Evolutionary conservation across 768 basidiomycete genomes (phyloP), one percentile per base, ranked within the genome.

Genomic region (Chalciporus piperatus): DNA sequence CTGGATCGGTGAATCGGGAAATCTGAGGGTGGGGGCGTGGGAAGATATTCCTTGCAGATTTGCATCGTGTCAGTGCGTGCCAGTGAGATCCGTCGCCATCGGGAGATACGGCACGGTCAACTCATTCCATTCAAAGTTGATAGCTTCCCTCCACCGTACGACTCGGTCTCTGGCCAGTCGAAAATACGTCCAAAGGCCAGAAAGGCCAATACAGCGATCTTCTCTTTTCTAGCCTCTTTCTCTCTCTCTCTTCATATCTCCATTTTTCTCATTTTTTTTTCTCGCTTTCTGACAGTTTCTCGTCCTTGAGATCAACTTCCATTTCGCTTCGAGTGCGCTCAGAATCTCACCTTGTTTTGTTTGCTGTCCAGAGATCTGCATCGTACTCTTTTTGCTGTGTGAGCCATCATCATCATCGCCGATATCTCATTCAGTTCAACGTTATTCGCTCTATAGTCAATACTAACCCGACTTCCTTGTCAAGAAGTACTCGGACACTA

Each of bases 41-140:
- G 63, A 66, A 64, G 61, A 64, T 64, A 60, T 38, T 46, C 47
- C 8, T 27, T 22, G 50, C 52, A 66, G 64, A 65, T 66, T 66
- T 66, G 61, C 64, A 64, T 66, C 59, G 61, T 66, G 61, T 55
- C 56, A 60, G 48, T 61, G 64, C 56, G 57, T 56, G 54, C 59
- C 5, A 66, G 63, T 64, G 63, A 65, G 63, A 65, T 84, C 82
- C 80, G 79, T 71, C 72, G 75, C 68, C 81, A 84, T 84, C 82
- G 84, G 82, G 77, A 79, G 80, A 82, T 81, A 79, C 70, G 72
- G 62, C 65, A 66, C 70, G 67, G 75, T 75, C 77, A 74, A 64
- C 59, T 41, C 39, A 46, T 57, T 48, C 59, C 48, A 55, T 53
- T 51, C 59, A 47, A 41, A 48, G 43, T 3, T 37, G 39, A 38